Conservation (phyloP, 768 basidiomycete species). For the Macrocybe gigantea region DNA sequence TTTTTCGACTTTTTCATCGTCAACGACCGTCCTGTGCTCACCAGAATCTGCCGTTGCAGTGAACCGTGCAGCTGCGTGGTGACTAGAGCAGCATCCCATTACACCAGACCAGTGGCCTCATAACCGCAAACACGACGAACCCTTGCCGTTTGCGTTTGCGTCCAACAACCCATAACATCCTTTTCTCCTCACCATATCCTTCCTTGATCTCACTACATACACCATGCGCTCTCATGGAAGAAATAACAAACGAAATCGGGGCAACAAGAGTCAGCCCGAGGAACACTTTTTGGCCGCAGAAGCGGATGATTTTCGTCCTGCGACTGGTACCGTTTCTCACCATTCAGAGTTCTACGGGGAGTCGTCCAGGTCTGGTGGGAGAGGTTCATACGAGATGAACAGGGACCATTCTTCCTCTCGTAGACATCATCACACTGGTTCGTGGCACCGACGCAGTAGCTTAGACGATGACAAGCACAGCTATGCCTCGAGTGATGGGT, state of each 20-base stretch:
- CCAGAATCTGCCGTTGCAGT: too few relatives aligned
- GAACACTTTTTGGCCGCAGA: constrained; percentile 44
- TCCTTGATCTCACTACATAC: constrained; percentile 14
- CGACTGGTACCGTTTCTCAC: constrained; percentile 44
- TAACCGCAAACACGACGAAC: constrained; percentile 17
- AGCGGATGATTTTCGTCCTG: constrained; percentile 45
- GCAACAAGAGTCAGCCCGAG: constrained; percentile 43
- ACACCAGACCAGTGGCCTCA: not conserved
- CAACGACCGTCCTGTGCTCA: too few relatives aligned
- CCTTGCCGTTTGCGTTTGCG: constrained; percentile 27
- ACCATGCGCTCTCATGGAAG: constrained; percentile 40
- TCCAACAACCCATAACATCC: constrained; percentile 21
- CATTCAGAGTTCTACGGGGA: constrained; percentile 44
- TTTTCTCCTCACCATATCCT: constrained; percentile 18
- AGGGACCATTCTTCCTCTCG: constrained; percentile 51
- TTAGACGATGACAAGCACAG: constrained; percentile 38
- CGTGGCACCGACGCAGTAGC: constrained; percentile 33
- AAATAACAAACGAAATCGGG: constrained; percentile 46
- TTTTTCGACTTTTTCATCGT: too few relatives aligned
- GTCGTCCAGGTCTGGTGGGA: constrained; percentile 35
- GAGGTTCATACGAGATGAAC: constrained; percentile 34
- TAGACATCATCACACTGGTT: constrained; percentile 42
- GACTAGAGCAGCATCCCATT: too few relatives aligned
- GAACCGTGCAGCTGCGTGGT: constrained; percentile 10
- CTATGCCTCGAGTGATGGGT: constrained; percentile 41